Evolutionary conservation across 345 rosid genomes (phyloP), one percentile per base, ranked within the genome.

Genomic region (Ceriops zippeliana): DNA sequence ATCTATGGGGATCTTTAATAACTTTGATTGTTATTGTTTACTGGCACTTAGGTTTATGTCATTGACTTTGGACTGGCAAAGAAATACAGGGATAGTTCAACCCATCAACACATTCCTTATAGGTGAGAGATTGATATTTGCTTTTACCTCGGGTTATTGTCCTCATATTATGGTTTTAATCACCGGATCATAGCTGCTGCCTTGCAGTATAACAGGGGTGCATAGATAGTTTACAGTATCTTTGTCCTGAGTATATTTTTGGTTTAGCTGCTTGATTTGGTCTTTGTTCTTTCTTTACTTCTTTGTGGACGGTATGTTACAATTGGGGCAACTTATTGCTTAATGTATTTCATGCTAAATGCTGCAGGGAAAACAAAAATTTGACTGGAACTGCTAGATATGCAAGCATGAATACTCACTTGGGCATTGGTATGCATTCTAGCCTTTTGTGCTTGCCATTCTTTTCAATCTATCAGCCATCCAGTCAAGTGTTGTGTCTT

Each of bases 401-500:
- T 71, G 98, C 98, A 26, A 92, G 98, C 90, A 88, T 90, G 93
- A 92, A 92, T 68, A 92, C 96, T 75, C 98, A 92, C 86, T 85
- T 92, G 68, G 98, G 98, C 63, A 88, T 92, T 66, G 98, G 98
- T 92, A 80, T 53, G 76, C 54, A 30, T 49, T 13, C 20, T 35
- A 2, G 9, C 56, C 30, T 65, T 71, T 71, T 61, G 7, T 20
- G 8, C 0, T 28, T 7, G 17, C 8, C 37, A 27, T 70, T 62
- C 49, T n/a, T 58, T 52, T n/a, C 49, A 21, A 10, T 49, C 13
- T 68, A 31, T 42, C 35, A 60, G 7, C 49, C 59, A 30, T 62
- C 5, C 19, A 0, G 22, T 47, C 26, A 9, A 24, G 24, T 17
- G 17, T 4, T 19, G 38, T 26, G 2, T 73, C 3, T 42, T 37